Percentiles rank a stretch among this genome's conserved stretches.
These are phyloP conservation scores for Yarrowia sp. DNA, from an alignment of 805 yeast species.

Conservation along the genomic window DNA sequence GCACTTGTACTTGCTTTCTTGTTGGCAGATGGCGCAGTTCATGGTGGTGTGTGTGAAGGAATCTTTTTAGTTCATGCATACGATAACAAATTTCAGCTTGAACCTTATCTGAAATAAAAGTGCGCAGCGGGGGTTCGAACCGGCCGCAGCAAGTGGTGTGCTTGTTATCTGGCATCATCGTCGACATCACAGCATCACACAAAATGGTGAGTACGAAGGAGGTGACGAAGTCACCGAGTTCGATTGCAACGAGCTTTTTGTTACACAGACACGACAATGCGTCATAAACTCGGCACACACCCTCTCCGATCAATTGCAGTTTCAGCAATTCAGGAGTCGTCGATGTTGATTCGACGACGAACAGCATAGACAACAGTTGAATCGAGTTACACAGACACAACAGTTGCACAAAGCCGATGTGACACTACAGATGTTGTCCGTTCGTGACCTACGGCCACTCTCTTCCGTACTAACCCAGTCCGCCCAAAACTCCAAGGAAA, in stretches of 20 bases:
- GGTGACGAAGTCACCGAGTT: too few species aligned
- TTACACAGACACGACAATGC: background rate
- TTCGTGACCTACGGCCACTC: too few species aligned
- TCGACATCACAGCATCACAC: constrained; percentile 13
- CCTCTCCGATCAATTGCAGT: too few species aligned
- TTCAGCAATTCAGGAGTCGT: too few species aligned
- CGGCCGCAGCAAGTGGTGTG: constrained; percentile 1
- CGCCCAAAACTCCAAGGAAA: constrained; percentile 53
- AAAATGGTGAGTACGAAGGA: constrained; percentile 12
- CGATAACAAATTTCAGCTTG: constrained; percentile 19
- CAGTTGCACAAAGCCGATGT: too few species aligned
- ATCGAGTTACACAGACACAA: too few species aligned
- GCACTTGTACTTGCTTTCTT: constrained; percentile 64
- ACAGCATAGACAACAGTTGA: too few species aligned
- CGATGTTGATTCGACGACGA: too few species aligned
- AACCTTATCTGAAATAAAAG: background rate
- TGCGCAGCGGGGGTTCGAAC: background rate
- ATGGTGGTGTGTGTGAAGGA: background rate
- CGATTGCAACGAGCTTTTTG: background rate
- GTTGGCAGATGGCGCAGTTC: constrained; percentile 50
- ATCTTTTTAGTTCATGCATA: constrained; percentile 17
- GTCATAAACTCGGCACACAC: background rate
- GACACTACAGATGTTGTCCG: too few species aligned
- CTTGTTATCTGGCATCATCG: constrained; percentile 26
- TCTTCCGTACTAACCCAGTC: constrained; percentile 36